Evolutionary conservation across 192 early-diverging fungal species (phyloP), one percentile per base, ranked within the genome.

Genomic region (Haplosporangium gracile): DNA sequence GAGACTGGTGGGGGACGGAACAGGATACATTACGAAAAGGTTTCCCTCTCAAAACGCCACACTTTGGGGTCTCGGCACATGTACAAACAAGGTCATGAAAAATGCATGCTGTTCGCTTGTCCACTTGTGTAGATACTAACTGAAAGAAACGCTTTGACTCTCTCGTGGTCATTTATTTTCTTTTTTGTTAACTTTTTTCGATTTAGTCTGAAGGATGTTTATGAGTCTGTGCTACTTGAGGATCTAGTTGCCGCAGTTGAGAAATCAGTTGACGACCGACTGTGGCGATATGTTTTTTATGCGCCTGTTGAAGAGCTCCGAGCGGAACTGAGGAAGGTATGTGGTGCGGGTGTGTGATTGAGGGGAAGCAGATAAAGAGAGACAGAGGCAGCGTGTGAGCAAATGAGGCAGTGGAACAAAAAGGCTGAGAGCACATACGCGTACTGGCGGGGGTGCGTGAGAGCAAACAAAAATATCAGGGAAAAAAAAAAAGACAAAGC

Each of bases 261-360:
- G 51, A 82, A 91, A 63, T 88, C 83, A 26, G 89, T 91, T 57
- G 91, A 93, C 75, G 92, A 93, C 68, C 89, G 89, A 73, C 86
- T 93, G 38, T 93, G 92, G 92, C 68, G 92, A 70, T 86, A 91
- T 51, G 88, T 92, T 22, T 89, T 93, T 83, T 92, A 93, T 88
- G 83, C 89, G 60, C 82, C 79, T 60, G 89, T 92, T 32, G 92
- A 93, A 80, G 88, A 91, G 70, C 77, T 88, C n/a, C 80, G 91
- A 20, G 78, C 77, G 39, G 88, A 89, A 45, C 78, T 93, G 47
- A 86, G 91, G 60, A 88, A 90, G 88, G 90, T 92, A 80, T 7
- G 76, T 22, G 72, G 20, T 22, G 75, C 38, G 65, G 43, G 60
- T 15, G 26, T 15, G 60, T 26, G 55, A 57, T 2, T 32, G 60